Base-by-base conservation (phyloP, 495 filamentous ascomycete genomes). In the Lasiosphaeria hispida region DNA sequence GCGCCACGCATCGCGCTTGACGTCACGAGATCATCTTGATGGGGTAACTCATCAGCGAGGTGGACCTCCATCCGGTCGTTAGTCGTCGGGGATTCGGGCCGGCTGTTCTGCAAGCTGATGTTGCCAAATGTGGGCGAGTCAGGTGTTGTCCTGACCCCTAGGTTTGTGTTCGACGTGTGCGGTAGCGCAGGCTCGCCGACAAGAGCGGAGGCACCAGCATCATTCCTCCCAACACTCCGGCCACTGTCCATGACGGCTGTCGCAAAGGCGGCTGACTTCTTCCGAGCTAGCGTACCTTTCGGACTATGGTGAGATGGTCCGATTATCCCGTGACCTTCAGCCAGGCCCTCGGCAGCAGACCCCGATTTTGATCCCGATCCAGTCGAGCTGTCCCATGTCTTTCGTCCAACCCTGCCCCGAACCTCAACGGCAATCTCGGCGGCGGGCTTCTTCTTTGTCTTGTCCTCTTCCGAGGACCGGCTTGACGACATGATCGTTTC, bases 401-500 rank as follows among this genome's bases (percentile, higher is more conserved):
- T 71, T 33, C 51, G 65, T 6, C 71, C 65, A 19, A 69, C 66
- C 42, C 78, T 69, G n/a, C 78, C 77, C 9, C 76, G 71, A 33
- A 83, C 73, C 53, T 79, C 78, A 2, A 73, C 74, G 3, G 70
- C 73, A 15, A 83, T 66, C 51, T 80, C 77, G 7, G 77, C 71
- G 11, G 78, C 80, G 5, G 77, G 63, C 37, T 79, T 82, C 65
- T 78, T 81, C 54, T 73, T 73, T 14, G 66, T 59, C 60, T 72
- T 73, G 36, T 80, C 80, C 60, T 82, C 80, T 23, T 81, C 79
- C 6, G 79, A 82, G 14, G 80, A 81, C 43, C 79, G 74, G 54
- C 80, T 83, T 0, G 75, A 79, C 42, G 76, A 80, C 72, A 82
- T 83, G 61, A 83, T 83, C 0, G 80, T 84, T 50, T 84, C 80